Conservation (phyloP, 306 rosid species). For the Pueraria montana region DNA sequence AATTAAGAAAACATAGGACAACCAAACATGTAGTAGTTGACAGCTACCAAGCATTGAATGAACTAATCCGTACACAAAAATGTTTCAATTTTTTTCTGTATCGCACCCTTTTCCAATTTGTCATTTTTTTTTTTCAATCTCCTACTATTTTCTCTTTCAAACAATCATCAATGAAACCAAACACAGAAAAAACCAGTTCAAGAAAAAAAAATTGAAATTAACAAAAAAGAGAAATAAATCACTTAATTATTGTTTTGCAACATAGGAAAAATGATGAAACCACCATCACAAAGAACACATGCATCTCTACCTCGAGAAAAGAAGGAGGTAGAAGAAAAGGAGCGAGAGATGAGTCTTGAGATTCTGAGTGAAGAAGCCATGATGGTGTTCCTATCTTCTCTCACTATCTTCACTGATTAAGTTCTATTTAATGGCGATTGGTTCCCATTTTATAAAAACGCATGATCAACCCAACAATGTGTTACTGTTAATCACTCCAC, state of each 20-base stretch:
- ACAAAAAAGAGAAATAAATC: background rate
- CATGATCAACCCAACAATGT: too few relatives aligned
- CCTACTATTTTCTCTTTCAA: background rate
- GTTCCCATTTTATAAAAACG: too few relatives aligned
- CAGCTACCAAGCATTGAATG: constrained; percentile 26
- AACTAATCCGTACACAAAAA: background rate
- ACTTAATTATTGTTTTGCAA: background rate
- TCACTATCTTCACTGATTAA: too few relatives aligned
- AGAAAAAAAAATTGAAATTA: too few relatives aligned
- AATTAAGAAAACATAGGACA: background rate
- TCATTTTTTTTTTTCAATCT: background rate
- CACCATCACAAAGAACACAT: background rate
- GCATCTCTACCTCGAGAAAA: constrained; percentile 17
- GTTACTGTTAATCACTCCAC: background rate
- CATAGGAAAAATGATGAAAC: background rate
- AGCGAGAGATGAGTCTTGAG: constrained; percentile 32
- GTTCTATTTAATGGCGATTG: too few relatives aligned
- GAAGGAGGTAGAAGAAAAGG: constrained; percentile 16
- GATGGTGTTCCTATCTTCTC: background rate
- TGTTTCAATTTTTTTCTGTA: background rate
- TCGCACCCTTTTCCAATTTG: background rate
- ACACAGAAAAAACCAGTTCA: background rate
- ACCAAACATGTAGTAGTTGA: background rate
- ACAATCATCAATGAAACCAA: background rate
- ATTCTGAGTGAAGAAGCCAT: constrained; percentile 14